phyloP scores from a whole-genome alignment of 1,139 yeast species.

The Hansenula lynferdii region DNA sequence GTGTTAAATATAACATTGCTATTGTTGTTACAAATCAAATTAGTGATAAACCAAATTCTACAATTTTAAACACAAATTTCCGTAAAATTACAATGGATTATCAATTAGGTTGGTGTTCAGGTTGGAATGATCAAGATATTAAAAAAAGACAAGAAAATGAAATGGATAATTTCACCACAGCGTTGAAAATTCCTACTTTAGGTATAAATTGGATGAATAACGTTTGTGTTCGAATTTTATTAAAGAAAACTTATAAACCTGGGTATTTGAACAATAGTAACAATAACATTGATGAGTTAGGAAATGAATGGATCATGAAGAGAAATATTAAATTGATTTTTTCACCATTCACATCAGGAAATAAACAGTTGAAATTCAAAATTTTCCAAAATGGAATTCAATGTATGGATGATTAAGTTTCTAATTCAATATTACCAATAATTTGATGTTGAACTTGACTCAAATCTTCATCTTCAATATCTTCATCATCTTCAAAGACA shows the following conservation, averaged over 20 bases:
- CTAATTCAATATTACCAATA: constrained; percentile 36
- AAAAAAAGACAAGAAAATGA: constrained; percentile 5
- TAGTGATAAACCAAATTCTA: constrained; percentile 47
- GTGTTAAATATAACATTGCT: constrained; percentile 48
- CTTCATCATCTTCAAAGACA: constrained; percentile 19
- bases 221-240: constrained; percentile 33
- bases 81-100: constrained; percentile 49
- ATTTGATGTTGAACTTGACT: constrained; percentile 26
- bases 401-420: constrained; percentile 5
- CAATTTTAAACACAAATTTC: constrained; percentile 20
- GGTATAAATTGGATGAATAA: constrained; percentile 41
- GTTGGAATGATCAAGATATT: constrained; percentile 57
- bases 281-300: constrained; percentile 9
- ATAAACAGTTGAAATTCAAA: constrained; percentile 22
- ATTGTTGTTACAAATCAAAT: constrained; percentile 80
- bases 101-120: constrained; percentile 69
- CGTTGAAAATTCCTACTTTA: constrained; percentile 36
- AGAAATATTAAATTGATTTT: constrained; percentile 34
- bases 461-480: constrained; percentile 20
- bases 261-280: background rate
- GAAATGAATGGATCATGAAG: constrained; percentile 12
- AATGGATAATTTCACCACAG: no score
- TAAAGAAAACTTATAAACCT: constrained; percentile 26
- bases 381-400: constrained; percentile 27
- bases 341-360: constrained; percentile 25